These are phyloP conservation scores for Yamadazyma dendronema DNA, from an alignment of 1,139 yeast species.

Conservation along the genomic window DNA sequence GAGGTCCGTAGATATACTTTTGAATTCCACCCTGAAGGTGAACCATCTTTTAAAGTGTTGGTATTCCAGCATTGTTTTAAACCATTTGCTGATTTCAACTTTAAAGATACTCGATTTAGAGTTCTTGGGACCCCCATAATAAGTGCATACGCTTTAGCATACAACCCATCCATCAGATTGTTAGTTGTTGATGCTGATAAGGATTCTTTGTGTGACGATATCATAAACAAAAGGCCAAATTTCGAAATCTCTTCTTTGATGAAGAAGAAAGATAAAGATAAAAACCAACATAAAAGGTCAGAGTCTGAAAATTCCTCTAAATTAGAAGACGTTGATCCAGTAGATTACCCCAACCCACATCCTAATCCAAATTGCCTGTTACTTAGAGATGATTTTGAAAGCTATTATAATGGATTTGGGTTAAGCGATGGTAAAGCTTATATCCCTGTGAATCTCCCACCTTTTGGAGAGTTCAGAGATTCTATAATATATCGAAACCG, in stretches of 20 bases:
- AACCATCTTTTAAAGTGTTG: constrained; percentile 23
- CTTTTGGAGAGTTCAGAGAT: constrained; percentile 40
- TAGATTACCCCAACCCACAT: constrained; percentile 28
- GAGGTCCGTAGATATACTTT: constrained; percentile 30
- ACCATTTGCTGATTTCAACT: constrained; percentile 43
- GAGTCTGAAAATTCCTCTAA: constrained; percentile 3
- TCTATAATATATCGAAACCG: constrained; percentile 21
- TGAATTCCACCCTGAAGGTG: constrained; percentile 19
- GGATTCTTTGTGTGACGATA: constrained; percentile 37
- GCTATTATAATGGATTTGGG: constrained; percentile 8
- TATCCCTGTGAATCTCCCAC: constrained; percentile 37
- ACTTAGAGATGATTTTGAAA: constrained; percentile 12
- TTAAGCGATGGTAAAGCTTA: constrained; percentile 16
- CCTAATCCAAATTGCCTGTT: constrained; percentile 27
- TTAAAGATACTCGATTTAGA: constrained; percentile 38
- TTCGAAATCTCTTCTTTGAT: constrained; percentile 27
- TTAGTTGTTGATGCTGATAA: constrained; percentile 33
- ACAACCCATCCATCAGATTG: constrained; percentile 36
- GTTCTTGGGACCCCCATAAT: constrained; percentile 37
- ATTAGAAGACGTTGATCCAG: constrained; percentile 9
- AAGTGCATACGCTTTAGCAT: constrained; percentile 28
- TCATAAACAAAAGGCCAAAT: constrained; percentile 31
- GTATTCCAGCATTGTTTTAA: constrained; percentile 36
- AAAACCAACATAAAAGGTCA: constrained; percentile 2
- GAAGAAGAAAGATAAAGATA: constrained; percentile 15